phyloP scores from a whole-genome alignment of 345 rosid species.

The Sonneratia alba region DNA sequence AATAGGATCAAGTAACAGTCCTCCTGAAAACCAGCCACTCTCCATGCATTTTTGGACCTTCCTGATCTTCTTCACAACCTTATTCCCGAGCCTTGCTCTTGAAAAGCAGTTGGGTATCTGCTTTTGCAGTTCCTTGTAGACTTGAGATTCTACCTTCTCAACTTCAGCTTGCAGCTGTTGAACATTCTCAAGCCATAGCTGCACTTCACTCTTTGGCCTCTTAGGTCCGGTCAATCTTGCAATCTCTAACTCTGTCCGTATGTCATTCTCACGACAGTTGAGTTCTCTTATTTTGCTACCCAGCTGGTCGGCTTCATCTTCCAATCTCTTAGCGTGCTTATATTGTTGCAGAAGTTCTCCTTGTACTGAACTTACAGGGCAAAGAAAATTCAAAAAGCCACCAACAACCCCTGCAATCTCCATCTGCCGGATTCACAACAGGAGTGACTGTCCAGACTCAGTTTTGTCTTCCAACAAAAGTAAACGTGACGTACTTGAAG shows the following conservation, averaged over 20 bases:
- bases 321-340: neutral
- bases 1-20: neutral
- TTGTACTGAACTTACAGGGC: neutral
- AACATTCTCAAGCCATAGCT: constrained; percentile 2
- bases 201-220: constrained; percentile 4
- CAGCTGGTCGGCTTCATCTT: neutral
- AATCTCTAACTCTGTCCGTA: neutral
- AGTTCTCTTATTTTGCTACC: neutral
- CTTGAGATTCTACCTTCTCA: neutral
- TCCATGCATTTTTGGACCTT: neutral
- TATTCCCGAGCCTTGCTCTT: neutral
- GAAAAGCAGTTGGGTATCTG: neutral
- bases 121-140: neutral
- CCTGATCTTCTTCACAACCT: neutral
- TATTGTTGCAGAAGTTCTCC: neutral
- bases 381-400: neutral
- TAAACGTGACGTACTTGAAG: no score
- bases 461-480: neutral
- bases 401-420: constrained; percentile 7
- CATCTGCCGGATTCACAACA: neutral
- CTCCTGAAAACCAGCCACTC: neutral
- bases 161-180: constrained; percentile 1
- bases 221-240: neutral
- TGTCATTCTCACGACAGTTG: constrained; percentile 5
- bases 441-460: neutral